These are phyloP conservation scores for Sclerotinia subarctica DNA, from an alignment of 2,329 filamentous ascomycete genomes.

Conservation along the genomic window DNA sequence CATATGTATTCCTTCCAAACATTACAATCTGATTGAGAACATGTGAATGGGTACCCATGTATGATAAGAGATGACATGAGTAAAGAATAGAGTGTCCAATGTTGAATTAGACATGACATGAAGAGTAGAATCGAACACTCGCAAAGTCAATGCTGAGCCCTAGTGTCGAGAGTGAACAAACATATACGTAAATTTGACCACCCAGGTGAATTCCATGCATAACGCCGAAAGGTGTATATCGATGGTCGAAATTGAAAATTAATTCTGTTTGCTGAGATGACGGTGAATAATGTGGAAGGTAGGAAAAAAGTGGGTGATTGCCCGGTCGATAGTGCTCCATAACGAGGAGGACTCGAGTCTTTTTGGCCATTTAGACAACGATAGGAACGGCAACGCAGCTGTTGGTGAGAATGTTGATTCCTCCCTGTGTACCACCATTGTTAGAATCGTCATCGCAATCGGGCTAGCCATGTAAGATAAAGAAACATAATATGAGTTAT, in stretches of 20 bases:
- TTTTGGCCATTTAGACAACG: background rate
- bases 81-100: constrained; percentile 3
- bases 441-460: constrained; percentile 14
- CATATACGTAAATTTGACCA: background rate
- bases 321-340: background rate
- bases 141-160: constrained; percentile 12
- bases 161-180: background rate
- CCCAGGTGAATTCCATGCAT: background rate
- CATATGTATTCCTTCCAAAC: background rate
- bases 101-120: constrained; percentile 11
- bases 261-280: background rate
- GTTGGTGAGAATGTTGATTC: background rate
- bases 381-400: background rate
- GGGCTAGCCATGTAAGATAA: constrained; percentile 15
- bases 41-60: background rate
- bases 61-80: background rate
- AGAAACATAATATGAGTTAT: background rate
- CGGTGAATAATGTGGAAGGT: background rate
- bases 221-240: background rate
- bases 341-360: background rate
- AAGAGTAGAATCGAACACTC: background rate
- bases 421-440: background rate
- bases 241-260: background rate
- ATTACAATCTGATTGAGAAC: background rate
- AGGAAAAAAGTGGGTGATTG: background rate